Conservation (phyloP, 164 flowering plant genomes). For the Umbilicus rupestris region DNA sequence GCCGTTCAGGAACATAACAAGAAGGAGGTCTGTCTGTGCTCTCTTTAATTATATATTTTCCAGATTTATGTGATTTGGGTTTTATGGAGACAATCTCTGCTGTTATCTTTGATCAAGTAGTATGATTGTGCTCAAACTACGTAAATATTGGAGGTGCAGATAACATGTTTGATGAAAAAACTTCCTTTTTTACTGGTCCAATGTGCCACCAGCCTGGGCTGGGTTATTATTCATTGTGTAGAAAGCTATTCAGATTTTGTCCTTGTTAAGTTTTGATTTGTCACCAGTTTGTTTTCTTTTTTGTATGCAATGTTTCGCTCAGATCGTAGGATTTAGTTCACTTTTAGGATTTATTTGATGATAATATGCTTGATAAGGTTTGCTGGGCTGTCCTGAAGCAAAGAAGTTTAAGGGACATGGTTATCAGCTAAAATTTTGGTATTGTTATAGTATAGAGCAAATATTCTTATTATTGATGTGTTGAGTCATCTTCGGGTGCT, state of each 20-base stretch:
- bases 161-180: neutral
- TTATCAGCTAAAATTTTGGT: neutral
- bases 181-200: no score
- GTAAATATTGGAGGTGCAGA: neutral
- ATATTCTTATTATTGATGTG: no score
- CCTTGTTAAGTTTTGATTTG: neutral
- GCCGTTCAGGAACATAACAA: slow-evolving; percentile 65
- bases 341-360: no score
- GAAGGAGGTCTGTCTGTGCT: slow-evolving; percentile 28
- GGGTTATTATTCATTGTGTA: no score
- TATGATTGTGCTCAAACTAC: neutral
- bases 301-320: neutral
- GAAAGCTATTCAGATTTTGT: neutral
- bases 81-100: neutral
- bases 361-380: neutral
- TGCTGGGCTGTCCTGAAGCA: neutral
- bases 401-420: neutral
- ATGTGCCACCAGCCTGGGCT: no score
- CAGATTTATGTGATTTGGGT: neutral
- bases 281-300: neutral
- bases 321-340: no score
- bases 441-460: neutral
- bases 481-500: neutral
- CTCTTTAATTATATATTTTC: neutral
- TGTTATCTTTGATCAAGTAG: neutral